Evolutionary conservation across 805 yeast species (phyloP).

Genomic region (Alloascoidea africana): DNA sequence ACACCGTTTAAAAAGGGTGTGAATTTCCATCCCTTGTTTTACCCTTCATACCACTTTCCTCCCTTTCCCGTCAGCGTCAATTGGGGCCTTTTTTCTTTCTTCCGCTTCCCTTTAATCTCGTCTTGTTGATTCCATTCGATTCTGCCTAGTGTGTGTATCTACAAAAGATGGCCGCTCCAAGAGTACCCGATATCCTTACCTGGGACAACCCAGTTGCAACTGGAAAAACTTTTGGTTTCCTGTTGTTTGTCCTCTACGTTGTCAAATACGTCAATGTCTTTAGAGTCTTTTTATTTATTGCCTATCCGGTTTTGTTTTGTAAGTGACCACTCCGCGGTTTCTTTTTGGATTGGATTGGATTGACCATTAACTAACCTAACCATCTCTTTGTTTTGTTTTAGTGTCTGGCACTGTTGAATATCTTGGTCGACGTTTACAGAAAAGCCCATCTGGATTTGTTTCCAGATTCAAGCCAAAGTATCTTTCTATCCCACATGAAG

Average conservation of each 20-base stretch:
- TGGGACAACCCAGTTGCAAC: conserved; percentile 69
- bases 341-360: not conserved
- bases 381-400: not conserved
- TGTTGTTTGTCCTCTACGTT: not conserved
- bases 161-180: not conserved
- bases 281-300: not conserved
- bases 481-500: not conserved
- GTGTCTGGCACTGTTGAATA: conserved; percentile 1
- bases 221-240: conserved; percentile 24
- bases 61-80: too few relatives aligned
- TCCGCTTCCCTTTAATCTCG: too few relatives aligned
- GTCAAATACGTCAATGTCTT: conserved; percentile 1
- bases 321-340: not conserved
- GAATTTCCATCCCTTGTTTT: too few relatives aligned
- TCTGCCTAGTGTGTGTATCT: too few relatives aligned
- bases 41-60: too few relatives aligned
- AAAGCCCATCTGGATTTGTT: not conserved
- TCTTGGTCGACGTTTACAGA: not conserved
- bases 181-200: conserved; percentile 31
- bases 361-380: not conserved
- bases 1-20: too few relatives aligned
- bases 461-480: conserved; percentile 1
- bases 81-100: too few relatives aligned
- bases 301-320: conserved; percentile 1
- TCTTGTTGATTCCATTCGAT: too few relatives aligned